Conservation (phyloP, 495 filamentous ascomycete species). For the Glutinoglossum americanum region DNA sequence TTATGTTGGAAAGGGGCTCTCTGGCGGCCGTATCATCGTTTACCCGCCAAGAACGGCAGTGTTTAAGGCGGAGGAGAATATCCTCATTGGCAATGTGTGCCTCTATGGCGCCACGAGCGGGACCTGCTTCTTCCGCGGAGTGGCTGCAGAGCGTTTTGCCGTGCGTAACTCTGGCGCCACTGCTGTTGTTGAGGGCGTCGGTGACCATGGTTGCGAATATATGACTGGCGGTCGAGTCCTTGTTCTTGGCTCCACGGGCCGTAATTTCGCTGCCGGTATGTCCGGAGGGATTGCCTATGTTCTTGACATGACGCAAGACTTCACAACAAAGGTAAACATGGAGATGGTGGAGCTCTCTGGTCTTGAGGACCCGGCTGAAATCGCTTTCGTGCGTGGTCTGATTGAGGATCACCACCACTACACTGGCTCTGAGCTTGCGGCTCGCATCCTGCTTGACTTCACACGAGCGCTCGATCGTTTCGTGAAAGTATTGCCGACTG, state of each 20-base stretch:
- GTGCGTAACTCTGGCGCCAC: conserved; percentile 96
- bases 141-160: conserved; percentile 93
- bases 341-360: conserved; percentile 94
- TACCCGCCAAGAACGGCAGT: conserved; percentile 86
- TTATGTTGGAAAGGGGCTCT: conserved; percentile 95
- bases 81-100: conserved; percentile 92
- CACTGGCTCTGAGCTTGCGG: conserved; percentile 91
- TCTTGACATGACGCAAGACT: conserved; percentile 80
- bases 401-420: conserved; percentile 99
- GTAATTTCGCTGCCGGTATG: conserved; percentile 99
- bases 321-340: conserved; percentile 84
- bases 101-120: conserved; percentile 89
- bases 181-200: conserved; percentile 90
- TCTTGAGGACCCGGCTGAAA: conserved; percentile 75
- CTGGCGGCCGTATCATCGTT: conserved; percentile 85
- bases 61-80: conserved; percentile 96
- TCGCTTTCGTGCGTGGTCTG: conserved; percentile 80
- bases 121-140: conserved; percentile 92
- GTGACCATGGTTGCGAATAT: conserved; percentile 98
- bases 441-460: conserved; percentile 92
- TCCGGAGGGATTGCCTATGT: conserved; percentile 97
- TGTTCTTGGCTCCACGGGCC: conserved; percentile 78
- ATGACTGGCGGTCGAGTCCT: conserved; percentile 96
- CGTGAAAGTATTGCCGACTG: conserved; percentile 82
- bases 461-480: conserved; percentile 80